A percentile compares a stretch with the other conserved stretches of the same genome.
Conservation (phyloP, 2,329 filamentous ascomycete species). For the Colletotrichum gigasporum region DNA sequence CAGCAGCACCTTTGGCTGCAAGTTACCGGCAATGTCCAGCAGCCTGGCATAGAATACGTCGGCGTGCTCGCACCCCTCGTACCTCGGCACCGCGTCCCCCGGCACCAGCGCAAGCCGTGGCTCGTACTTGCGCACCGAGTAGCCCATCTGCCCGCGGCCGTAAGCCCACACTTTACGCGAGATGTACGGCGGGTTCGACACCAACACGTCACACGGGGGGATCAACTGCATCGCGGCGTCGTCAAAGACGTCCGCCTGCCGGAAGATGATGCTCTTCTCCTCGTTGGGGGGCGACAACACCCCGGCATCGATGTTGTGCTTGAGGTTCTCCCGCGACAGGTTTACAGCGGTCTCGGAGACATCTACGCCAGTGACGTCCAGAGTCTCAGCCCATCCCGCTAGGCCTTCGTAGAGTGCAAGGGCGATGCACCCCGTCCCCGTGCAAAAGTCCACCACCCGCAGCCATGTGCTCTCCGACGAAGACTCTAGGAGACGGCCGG, state of each 20-base stretch:
- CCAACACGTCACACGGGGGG: constrained; percentile 69
- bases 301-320: constrained; percentile 52
- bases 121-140: constrained; percentile 85
- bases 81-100: constrained; percentile 37
- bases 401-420: constrained; percentile 77
- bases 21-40: constrained; percentile 59
- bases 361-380: constrained; percentile 77
- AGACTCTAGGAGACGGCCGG: constrained; percentile 25
- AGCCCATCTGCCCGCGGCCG: constrained; percentile 58
- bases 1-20: constrained; percentile 65
- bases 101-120: constrained; percentile 82
- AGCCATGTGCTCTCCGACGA: constrained; percentile 44
- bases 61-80: constrained; percentile 46
- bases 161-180: constrained; percentile 61
- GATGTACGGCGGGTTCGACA: constrained; percentile 94
- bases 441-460: constrained; percentile 84
- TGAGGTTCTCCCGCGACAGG: constrained; percentile 73
- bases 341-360: constrained; percentile 71
- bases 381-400: constrained; percentile 43
- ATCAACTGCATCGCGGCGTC: constrained; percentile 46
- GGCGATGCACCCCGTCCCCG: constrained; percentile 90
- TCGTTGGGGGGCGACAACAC: constrained; percentile 32
- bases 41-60: constrained; percentile 76
- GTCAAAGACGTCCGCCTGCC: constrained; percentile 59
- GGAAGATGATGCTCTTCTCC: constrained; percentile 52